Evolutionary conservation across 805 yeast species (phyloP).

Genomic region (Kregervanrija fluxuum): DNA sequence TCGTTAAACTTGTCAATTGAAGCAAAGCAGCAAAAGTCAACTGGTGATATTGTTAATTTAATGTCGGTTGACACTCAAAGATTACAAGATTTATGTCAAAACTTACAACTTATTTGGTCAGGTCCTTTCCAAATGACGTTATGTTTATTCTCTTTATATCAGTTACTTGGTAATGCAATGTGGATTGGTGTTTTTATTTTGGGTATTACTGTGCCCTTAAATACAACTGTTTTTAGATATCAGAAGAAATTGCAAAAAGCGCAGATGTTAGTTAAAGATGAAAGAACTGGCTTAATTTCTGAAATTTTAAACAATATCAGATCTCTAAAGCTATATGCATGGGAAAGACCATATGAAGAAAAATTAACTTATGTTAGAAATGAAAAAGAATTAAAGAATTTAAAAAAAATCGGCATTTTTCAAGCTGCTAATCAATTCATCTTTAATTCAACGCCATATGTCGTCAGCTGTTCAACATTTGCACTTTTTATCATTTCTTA

Average conservation of each 20-base stretch:
- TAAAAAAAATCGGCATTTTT: slow-evolving; percentile 65
- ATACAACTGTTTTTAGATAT: slow-evolving; percentile 57
- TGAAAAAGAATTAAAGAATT: slow-evolving; percentile 71
- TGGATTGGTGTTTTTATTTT: slow-evolving; percentile 90
- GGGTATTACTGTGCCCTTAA: slow-evolving; percentile 71
- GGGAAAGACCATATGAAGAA: slow-evolving; percentile 83
- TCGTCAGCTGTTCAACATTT: slow-evolving; percentile 87
- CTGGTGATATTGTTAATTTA: slow-evolving; percentile 90
- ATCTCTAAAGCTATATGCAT: slow-evolving; percentile 86
- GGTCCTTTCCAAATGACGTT: slow-evolving; percentile 84
- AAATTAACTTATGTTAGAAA: slow-evolving; percentile 79
- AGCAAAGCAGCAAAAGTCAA: slow-evolving; percentile 60
- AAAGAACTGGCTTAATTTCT: slow-evolving; percentile 80
- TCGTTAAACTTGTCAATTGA: slow-evolving; percentile 65
- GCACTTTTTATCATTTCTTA: slow-evolving; percentile 57
- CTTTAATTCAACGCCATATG: slow-evolving; percentile 81
- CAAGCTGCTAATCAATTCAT: slow-evolving; percentile 66
- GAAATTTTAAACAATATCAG: slow-evolving; percentile 89
- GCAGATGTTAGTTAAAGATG: slow-evolving; percentile 89
- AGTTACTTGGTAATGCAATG: slow-evolving; percentile 80
- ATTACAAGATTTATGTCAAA: slow-evolving; percentile 73
- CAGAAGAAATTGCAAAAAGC: slow-evolving; percentile 70
- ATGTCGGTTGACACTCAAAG: slow-evolving; percentile 94
- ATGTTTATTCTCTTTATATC: slow-evolving; percentile 67
- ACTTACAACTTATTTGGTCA: slow-evolving; percentile 79